phyloP scores from a whole-genome alignment of 257 asterid species.

The Rhazya stricta region DNA sequence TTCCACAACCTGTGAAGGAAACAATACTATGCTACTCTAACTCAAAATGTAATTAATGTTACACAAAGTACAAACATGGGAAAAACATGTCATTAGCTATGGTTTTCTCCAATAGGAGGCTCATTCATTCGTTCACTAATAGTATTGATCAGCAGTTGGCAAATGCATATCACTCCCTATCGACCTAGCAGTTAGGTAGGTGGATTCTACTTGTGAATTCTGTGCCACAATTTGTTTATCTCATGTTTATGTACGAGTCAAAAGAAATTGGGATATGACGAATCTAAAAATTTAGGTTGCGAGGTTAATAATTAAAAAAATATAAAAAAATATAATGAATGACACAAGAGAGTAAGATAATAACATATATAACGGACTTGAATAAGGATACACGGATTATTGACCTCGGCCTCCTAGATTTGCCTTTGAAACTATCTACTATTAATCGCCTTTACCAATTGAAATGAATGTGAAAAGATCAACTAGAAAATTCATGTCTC shows the following conservation, averaged over 20 bases:
- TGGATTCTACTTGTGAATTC: not conserved
- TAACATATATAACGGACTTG: no score
- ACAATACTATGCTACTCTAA: not conserved
- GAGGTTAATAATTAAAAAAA: no score
- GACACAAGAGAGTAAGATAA: no score
- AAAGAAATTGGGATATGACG: no score
- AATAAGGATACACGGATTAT: no score
- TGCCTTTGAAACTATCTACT: no score
- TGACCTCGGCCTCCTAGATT: no score
- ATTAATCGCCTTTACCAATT: not conserved
- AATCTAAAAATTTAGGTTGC: no score
- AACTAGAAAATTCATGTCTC: conserved; percentile 10
- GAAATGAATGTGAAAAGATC: no score
- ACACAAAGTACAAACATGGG: not conserved
- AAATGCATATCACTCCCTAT: not conserved
- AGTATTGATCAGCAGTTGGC: not conserved
- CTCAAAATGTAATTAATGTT: not conserved
- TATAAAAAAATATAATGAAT: no score
- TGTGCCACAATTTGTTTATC: not conserved
- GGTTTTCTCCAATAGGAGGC: not conserved
- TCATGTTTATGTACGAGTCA: not conserved
- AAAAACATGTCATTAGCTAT: not conserved
- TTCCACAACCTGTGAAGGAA: conserved; percentile 53
- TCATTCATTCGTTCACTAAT: not conserved
- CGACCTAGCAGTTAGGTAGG: not conserved